Percentiles rank a stretch among this genome's conserved stretches.
phyloP scores from a whole-genome alignment of 208 protist species.

The Acanthamoeba healyi region DNA sequence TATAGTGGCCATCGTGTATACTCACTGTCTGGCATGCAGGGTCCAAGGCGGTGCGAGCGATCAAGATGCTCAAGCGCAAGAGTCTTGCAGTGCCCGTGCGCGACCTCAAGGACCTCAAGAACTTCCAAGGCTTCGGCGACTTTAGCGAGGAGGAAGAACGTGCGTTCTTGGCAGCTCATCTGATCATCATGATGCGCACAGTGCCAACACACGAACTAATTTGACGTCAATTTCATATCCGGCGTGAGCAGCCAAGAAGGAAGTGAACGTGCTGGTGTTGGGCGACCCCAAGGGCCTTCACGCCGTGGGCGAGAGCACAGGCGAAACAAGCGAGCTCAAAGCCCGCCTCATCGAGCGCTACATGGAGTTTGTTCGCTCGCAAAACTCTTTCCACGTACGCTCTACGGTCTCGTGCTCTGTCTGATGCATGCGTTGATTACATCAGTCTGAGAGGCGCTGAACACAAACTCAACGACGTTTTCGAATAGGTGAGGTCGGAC shows the following conservation, averaged over 20 bases:
- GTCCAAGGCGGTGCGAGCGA: neutral
- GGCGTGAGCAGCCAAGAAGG: neutral
- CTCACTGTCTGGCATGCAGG: too few species aligned
- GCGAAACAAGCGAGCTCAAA: neutral
- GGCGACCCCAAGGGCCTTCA: neutral
- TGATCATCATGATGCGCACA: neutral
- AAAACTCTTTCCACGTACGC: neutral
- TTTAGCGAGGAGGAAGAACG: constrained; percentile 21
- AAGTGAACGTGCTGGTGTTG: constrained; percentile 43
- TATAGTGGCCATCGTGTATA: too few species aligned
- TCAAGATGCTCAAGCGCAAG: constrained; percentile 46
- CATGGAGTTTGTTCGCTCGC: neutral
- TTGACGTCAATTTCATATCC: neutral
- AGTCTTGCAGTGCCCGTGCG: constrained; percentile 11
- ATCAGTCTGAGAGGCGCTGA: too few species aligned
- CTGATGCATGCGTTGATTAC: too few species aligned
- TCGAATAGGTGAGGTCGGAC: neutral
- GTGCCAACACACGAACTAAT: neutral
- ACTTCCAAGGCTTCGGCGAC: neutral
- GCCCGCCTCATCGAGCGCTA: neutral
- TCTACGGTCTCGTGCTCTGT: too few species aligned
- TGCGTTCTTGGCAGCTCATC: neutral
- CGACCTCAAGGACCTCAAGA: constrained; percentile 42
- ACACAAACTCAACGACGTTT: too few species aligned
- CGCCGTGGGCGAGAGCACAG: neutral